Conservation (phyloP, 768 basidiomycete species). For the Myochromella boudieri region DNA sequence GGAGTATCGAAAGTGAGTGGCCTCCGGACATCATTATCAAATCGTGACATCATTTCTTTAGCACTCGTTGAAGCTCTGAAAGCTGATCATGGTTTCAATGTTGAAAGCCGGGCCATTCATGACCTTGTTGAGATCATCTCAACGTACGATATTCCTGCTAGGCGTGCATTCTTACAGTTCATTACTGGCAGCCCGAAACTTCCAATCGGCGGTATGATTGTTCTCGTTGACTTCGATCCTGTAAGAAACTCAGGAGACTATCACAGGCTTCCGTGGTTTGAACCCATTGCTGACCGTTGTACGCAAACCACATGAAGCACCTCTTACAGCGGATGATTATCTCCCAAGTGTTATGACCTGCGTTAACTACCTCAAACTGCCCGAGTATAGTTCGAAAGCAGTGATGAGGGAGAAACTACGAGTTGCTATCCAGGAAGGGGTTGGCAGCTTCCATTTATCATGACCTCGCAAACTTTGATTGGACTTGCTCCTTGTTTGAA, state of each 20-base stretch:
- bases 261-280: slow-evolving; percentile 86
- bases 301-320: slow-evolving; percentile 92
- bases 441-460: slow-evolving; percentile 97
- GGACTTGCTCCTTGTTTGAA: slow-evolving; percentile 7
- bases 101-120: slow-evolving; percentile 88
- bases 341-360: slow-evolving; percentile 99
- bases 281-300: slow-evolving; percentile 95
- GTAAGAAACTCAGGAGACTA: too few relatives aligned
- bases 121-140: slow-evolving; percentile 87
- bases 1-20: slow-evolving; percentile 85
- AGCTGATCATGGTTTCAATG: slow-evolving; percentile 97
- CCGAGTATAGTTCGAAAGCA: slow-evolving; percentile 88
- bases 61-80: slow-evolving; percentile 89
- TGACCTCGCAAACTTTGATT: slow-evolving; percentile 39
- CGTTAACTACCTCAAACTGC: slow-evolving; percentile 94
- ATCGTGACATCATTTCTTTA: slow-evolving; percentile 29
- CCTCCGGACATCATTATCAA: neutral
- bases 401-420: slow-evolving; percentile 83
- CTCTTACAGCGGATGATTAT: slow-evolving; percentile 90
- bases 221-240: too few relatives aligned
- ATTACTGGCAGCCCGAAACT: slow-evolving; percentile 97
- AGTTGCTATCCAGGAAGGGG: slow-evolving; percentile 89
- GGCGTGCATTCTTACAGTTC: slow-evolving; percentile 92
- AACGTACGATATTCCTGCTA: slow-evolving; percentile 66
- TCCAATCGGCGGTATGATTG: slow-evolving; percentile 79